Evolutionary conservation across 805 yeast genomes (phyloP).

Genomic region (Ogataea nakhonphanomensis): DNA sequence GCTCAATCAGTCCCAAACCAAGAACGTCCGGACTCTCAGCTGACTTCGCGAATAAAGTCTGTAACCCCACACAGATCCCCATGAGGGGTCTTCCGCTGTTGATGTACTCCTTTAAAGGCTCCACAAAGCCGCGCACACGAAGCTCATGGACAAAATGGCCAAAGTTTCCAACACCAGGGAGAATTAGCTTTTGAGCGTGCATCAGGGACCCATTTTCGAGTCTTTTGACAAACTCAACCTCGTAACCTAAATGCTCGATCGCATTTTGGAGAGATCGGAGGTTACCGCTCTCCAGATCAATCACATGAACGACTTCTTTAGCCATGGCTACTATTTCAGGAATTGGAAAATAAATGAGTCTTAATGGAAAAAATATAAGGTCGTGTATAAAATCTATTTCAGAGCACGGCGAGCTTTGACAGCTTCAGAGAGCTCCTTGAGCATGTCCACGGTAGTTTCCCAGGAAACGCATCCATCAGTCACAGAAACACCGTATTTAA

Average conservation of each 20-base stretch:
- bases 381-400: slow-evolving; percentile 11
- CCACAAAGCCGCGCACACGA: slow-evolving; percentile 54
- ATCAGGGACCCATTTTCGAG: slow-evolving; percentile 49
- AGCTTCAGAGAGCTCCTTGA: slow-evolving; percentile 74
- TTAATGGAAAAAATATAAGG: slow-evolving; percentile 2
- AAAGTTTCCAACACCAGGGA: slow-evolving; percentile 97
- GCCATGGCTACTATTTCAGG: slow-evolving; percentile 8
- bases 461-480: slow-evolving; percentile 96
- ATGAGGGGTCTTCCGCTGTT: slow-evolving; percentile 78
- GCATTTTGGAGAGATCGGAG: slow-evolving; percentile 87
- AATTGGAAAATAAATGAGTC: slow-evolving; percentile 1
- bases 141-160: slow-evolving; percentile 87
- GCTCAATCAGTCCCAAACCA: slow-evolving; percentile 60
- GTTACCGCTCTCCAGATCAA: slow-evolving; percentile 94
- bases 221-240: slow-evolving; percentile 56
- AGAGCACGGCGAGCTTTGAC: slow-evolving; percentile 72
- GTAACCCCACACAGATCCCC: slow-evolving; percentile 98
- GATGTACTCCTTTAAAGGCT: slow-evolving; percentile 65
- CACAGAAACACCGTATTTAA: slow-evolving; percentile 92
- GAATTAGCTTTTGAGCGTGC: slow-evolving; percentile 55
- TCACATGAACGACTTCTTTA: slow-evolving; percentile 53
- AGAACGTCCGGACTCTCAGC: slow-evolving; percentile 60
- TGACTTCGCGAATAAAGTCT: slow-evolving; percentile 72
- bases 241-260: slow-evolving; percentile 70
- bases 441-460: slow-evolving; percentile 82